Evolutionary conservation across 1,139 yeast species (phyloP).

Genomic region (Candida sp.): DNA sequence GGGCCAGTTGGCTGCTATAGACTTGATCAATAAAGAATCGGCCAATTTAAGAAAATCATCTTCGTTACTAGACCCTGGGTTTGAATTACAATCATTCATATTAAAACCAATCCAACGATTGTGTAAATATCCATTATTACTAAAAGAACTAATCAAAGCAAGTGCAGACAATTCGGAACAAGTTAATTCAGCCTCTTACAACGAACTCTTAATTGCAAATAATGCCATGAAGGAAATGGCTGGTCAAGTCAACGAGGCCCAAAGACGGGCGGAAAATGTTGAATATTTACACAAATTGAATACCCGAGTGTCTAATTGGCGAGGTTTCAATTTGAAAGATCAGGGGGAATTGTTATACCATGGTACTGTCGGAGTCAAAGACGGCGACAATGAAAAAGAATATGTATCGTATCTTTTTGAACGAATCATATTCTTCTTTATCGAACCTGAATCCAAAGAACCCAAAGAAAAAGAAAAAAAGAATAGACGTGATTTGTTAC

Average conservation of each 20-base stretch:
- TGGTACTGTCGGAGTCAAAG: slow-evolving; percentile 74
- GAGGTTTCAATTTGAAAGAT: slow-evolving; percentile 79
- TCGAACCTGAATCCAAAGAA: slow-evolving; percentile 30
- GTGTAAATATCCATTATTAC: slow-evolving; percentile 85
- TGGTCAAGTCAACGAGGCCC: slow-evolving; percentile 89
- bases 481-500: slow-evolving; percentile 32
- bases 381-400: slow-evolving; percentile 79
- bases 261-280: slow-evolving; percentile 85
- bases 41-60: slow-evolving; percentile 54
- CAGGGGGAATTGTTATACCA: slow-evolving; percentile 85
- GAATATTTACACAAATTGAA: slow-evolving; percentile 65
- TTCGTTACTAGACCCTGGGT: slow-evolving; percentile 73
- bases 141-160: slow-evolving; percentile 70
- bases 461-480: slow-evolving; percentile 24
- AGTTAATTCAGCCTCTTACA: slow-evolving; percentile 51
- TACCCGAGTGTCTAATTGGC: slow-evolving; percentile 85
- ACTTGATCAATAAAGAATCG: slow-evolving; percentile 67
- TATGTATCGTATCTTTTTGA: slow-evolving; percentile 90
- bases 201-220: slow-evolving; percentile 68
- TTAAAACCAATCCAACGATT: slow-evolving; percentile 94
- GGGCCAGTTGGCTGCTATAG: slow-evolving; percentile 84
- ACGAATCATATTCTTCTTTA: slow-evolving; percentile 78
- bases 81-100: slow-evolving; percentile 85
- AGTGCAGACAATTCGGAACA: slow-evolving; percentile 34
- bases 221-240: slow-evolving; percentile 67